phyloP scores from a whole-genome alignment of 768 basidiomycete genomes.

The Pisolithus albus region DNA sequence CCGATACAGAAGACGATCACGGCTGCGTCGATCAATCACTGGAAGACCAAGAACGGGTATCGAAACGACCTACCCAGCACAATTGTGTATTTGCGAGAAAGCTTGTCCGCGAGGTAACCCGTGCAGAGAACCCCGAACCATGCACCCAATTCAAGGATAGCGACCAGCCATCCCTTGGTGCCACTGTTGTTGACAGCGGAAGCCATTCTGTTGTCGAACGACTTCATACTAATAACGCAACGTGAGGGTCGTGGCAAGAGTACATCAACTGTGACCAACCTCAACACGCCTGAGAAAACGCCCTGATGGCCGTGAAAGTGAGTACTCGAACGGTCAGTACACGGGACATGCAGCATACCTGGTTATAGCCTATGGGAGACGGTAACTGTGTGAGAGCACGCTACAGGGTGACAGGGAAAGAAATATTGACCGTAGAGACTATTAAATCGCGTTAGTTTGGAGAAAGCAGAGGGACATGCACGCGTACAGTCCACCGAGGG shows the following conservation, averaged over 20 bases:
- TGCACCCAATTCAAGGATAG: constrained; percentile 69
- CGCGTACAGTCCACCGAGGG: constrained; percentile 67
- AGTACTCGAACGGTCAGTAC: neutral
- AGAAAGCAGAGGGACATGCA: neutral
- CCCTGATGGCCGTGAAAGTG: constrained; percentile 35
- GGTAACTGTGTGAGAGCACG: neutral
- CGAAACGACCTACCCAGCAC: constrained; percentile 38
- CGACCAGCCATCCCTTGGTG: constrained; percentile 65
- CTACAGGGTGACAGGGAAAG: constrained; percentile 5
- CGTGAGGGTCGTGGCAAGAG: neutral
- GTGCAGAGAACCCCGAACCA: constrained; percentile 71
- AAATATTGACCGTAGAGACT: constrained; percentile 53
- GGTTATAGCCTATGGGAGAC: constrained; percentile 50
- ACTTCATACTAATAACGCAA: constrained; percentile 35
- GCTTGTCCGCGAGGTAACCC: constrained; percentile 64
- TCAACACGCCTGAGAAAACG: constrained; percentile 69
- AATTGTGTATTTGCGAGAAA: constrained; percentile 71
- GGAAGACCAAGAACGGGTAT: neutral
- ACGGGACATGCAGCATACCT: constrained; percentile 29
- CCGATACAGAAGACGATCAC: constrained; percentile 61
- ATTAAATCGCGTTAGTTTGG: constrained; percentile 8
- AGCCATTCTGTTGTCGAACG: constrained; percentile 49
- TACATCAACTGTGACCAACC: neutral
- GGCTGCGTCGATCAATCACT: constrained; percentile 30
- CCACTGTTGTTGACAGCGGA: constrained; percentile 43